phyloP scores from a whole-genome alignment of 768 basidiomycete genomes.

The Gautieria morchelliformis region DNA sequence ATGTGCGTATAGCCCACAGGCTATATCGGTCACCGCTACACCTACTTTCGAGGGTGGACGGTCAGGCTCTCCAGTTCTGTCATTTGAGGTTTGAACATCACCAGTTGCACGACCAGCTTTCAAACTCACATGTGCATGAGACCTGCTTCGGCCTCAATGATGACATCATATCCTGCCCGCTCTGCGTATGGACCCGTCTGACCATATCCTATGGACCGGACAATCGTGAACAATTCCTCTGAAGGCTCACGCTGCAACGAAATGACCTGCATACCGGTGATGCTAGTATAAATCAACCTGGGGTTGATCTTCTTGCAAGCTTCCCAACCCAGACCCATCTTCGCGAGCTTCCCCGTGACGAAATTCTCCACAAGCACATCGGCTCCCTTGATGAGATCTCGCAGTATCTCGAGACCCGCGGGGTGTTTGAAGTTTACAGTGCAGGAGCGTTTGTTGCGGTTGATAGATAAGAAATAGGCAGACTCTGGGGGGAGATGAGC shows the following conservation, averaged over 20 bases:
- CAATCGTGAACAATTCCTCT: background rate
- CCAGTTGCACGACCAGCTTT: conserved; percentile 5
- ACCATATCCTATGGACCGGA: conserved; percentile 46
- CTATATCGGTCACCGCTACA: conserved; percentile 85
- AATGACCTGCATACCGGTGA: conserved; percentile 52
- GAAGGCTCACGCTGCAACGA: no score
- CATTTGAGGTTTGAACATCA: background rate
- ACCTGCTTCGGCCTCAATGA: conserved; percentile 85
- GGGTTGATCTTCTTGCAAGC: conserved; percentile 72
- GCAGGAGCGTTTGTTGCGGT: conserved; percentile 83
- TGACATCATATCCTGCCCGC: conserved; percentile 82
- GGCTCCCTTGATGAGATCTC: conserved; percentile 56
- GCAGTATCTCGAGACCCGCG: conserved; percentile 68
- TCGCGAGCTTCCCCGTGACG: conserved; percentile 72
- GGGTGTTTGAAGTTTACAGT: conserved; percentile 81
- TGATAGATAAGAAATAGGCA: conserved; percentile 84
- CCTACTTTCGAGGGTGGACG: conserved; percentile 90
- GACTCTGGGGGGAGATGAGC: conserved; percentile 77
- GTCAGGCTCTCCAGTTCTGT: conserved; percentile 79
- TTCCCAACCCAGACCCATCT: conserved; percentile 80
- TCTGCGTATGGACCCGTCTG: conserved; percentile 84
- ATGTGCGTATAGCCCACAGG: conserved; percentile 83
- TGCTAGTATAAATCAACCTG: conserved; percentile 75
- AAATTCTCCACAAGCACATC: conserved; percentile 91
- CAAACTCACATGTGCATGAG: conserved; percentile 80